Evolutionary conservation across 139 green algal genomes (phyloP), one percentile per base, ranked within the genome.

Genomic region (Tetraselmis striata): DNA sequence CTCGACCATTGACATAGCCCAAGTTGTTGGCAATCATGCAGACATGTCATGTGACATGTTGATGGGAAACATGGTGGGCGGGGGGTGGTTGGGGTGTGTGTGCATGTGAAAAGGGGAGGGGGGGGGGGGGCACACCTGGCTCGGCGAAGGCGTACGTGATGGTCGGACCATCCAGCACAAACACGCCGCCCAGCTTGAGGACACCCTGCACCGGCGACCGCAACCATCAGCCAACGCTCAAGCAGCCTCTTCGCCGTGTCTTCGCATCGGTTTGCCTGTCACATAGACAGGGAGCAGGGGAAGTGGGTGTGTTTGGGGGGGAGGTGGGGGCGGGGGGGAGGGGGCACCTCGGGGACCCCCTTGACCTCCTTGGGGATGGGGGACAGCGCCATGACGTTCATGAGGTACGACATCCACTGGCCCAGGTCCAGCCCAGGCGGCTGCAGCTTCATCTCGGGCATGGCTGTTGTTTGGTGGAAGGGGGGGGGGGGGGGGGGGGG

Each of bases 321-420:
- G 74, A 18, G 2, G 25, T n/a, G n/a, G 74, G 74, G 2, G 2
- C 23, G 74, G n/a, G 26, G 25, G 74, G 25, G 74, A 2, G 26
- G n/a, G 25, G 74, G 26, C 5, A 77, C 74, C 45, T 67, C 26
- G 25, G 74, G 74, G 23, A 28, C 26, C 23, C 74, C 27, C 30
- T 79, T 79, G 29, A 79, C 31, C 77, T 80, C 59, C 77, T 83
- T 83, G 5, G 25, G 28, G 1, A 86, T 28, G 31, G 83, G 83
- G 0, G 83, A 58, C 2, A 86, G 31, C 75, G 25, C n/a, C n/a
- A 59, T 67, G 2, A 86, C 83, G 75, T 81, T 86, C 29, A 32
- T 79, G 27, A 83, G 26, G 32, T 86, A 86, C 31, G 5, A 28
- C 78, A 59, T 82, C 83, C 83, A 86, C 58, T 86, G 77, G 2